Percentiles rank a stretch among this genome's conserved stretches.
These are phyloP conservation scores for Leishmania turanica DNA, from an alignment of 208 protist genomes.

Conservation along the genomic window DNA sequence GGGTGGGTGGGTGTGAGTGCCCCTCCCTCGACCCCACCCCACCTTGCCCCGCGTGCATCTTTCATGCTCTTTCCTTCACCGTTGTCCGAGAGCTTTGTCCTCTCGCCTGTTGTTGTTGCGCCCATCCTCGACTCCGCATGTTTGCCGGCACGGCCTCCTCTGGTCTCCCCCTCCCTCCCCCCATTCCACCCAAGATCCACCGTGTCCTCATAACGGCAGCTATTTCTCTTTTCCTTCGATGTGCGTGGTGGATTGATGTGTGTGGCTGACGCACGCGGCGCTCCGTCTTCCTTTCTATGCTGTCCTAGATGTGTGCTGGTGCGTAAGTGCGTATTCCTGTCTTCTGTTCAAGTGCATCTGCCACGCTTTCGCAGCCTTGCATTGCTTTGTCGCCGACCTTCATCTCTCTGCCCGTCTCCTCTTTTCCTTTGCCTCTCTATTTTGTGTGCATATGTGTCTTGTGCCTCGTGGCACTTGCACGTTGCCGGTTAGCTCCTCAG, in stretches of 20 bases:
- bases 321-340: background rate
- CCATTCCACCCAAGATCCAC: background rate
- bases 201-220: background rate
- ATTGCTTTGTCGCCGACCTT: background rate
- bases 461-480: too few relatives aligned
- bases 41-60: background rate
- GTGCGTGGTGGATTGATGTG: too few relatives aligned
- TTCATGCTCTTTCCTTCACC: background rate
- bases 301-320: background rate
- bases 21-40: too few relatives aligned
- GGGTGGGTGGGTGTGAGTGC: too few relatives aligned
- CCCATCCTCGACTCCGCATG: background rate
- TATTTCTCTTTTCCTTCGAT: background rate
- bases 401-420: background rate
- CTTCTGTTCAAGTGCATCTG: background rate
- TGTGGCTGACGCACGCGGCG: too few relatives aligned
- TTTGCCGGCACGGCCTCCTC: background rate
- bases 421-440: background rate
- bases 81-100: background rate
- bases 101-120: background rate
- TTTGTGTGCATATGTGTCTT: too few relatives aligned
- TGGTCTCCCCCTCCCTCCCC: background rate
- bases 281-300: background rate
- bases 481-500: too few relatives aligned
- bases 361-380: background rate